Conservation (phyloP, 2,329 filamentous ascomycete species). For the Gaeumannomyces sp. region DNA sequence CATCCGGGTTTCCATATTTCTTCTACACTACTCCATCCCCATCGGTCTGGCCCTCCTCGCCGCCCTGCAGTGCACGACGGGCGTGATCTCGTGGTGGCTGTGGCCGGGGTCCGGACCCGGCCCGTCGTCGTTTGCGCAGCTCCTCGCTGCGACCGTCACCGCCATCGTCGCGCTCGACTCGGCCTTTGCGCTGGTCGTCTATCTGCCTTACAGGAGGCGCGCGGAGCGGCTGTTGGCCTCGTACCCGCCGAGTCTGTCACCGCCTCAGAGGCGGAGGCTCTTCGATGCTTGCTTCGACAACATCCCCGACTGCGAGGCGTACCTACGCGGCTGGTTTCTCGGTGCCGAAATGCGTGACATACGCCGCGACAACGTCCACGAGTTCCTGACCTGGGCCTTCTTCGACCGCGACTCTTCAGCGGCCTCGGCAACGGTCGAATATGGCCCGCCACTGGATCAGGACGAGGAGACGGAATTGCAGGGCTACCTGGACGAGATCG, state of each 20-base stretch:
- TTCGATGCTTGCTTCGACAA: slow-evolving; percentile 51
- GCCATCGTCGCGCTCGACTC: slow-evolving; percentile 32
- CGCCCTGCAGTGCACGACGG: slow-evolving; percentile 1
- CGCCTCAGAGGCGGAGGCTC: slow-evolving; percentile 43
- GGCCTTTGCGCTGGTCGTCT: slow-evolving; percentile 36
- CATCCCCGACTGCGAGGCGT: slow-evolving; percentile 48
- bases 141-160: slow-evolving; percentile 16
- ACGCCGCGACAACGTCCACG: slow-evolving; percentile 58
- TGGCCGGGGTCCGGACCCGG: background rate
- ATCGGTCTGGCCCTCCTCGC: slow-evolving; percentile 30
- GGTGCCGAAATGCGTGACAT: slow-evolving; percentile 52
- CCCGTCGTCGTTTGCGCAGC: slow-evolving; percentile 1
- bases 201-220: slow-evolving; percentile 32
- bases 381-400: slow-evolving; percentile 64
- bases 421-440: slow-evolving; percentile 16
- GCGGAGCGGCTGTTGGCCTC: slow-evolving; percentile 31
- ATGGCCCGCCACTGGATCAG: slow-evolving; percentile 21
- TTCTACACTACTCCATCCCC: slow-evolving; percentile 37
- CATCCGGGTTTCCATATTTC: slow-evolving; percentile 38
- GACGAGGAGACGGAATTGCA: slow-evolving; percentile 37
- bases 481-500: slow-evolving; percentile 43
- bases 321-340: slow-evolving; percentile 61
- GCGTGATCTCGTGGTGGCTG: slow-evolving; percentile 1
- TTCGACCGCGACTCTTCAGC: slow-evolving; percentile 36
- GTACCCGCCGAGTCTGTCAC: slow-evolving; percentile 36